Conservation (phyloP, 2,329 filamentous ascomycete species). For the Talaromyces sp. region DNA sequence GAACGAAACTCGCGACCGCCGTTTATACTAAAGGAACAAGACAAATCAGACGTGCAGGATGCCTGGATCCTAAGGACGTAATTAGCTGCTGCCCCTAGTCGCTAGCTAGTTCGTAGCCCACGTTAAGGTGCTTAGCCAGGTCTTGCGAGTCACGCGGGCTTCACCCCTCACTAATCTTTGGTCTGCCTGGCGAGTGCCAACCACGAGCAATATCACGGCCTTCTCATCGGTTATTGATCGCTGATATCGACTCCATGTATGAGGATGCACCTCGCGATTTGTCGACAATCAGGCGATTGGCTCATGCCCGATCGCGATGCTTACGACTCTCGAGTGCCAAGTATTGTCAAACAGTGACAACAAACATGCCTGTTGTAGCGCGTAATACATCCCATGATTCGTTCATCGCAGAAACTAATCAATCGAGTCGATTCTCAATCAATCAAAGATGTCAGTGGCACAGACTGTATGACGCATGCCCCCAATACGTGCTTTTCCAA, state of each 20-base stretch:
- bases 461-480: neutral
- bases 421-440: neutral
- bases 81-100: neutral
- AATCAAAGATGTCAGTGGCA: neutral
- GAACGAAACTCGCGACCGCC: neutral
- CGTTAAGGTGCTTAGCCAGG: neutral
- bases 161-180: neutral
- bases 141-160: conserved; percentile 2
- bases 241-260: neutral
- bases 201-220: neutral
- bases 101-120: neutral
- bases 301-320: neutral
- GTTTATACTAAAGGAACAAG: neutral
- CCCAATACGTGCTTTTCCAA: neutral
- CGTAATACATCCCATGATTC: neutral
- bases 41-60: conserved; percentile 5
- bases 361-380: neutral
- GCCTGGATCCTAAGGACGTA: neutral
- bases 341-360: neutral
- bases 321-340: neutral
- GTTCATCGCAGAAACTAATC: neutral
- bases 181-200: neutral
- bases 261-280: neutral
- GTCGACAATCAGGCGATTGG: neutral
- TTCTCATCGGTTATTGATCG: neutral